phyloP scores from a whole-genome alignment of 163 green algal species.

The Chlamydomonas reinhardtii region DNA sequence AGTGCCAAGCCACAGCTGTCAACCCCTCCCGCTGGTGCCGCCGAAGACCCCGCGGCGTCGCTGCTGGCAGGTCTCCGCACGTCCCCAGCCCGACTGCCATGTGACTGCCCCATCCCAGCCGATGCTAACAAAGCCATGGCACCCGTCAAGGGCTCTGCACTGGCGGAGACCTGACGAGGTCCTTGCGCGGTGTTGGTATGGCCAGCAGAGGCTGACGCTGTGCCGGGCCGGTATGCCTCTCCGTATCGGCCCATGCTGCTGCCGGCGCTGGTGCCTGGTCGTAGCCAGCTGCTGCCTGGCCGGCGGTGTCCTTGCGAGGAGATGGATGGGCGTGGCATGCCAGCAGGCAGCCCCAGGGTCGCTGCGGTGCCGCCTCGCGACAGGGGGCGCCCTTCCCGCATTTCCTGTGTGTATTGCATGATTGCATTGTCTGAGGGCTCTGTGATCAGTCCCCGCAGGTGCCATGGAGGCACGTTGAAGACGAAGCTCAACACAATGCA shows the following conservation, averaged over 20 bases:
- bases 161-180: neutral
- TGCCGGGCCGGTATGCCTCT: neutral
- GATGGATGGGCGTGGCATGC: neutral
- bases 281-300: neutral
- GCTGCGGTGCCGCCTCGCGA: constrained; percentile 29
- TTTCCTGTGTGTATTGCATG: constrained; percentile 29
- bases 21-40: neutral
- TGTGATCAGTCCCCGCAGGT: no score
- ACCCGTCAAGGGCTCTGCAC: neutral
- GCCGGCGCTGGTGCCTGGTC: neutral
- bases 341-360: neutral
- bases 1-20: neutral
- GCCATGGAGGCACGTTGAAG: no score
- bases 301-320: neutral
- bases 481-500: no score
- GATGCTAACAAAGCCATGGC: constrained; percentile 10
- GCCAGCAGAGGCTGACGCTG: no score
- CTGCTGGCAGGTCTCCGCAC: neutral
- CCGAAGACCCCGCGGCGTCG: neutral
- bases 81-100: neutral
- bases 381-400: constrained; percentile 35
- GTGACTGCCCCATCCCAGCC: neutral
- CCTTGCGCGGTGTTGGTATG: no score
- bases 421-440: no score
- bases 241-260: neutral